phyloP scores from a whole-genome alignment of 2,329 filamentous ascomycete genomes.

The Ilyonectria destructans region DNA sequence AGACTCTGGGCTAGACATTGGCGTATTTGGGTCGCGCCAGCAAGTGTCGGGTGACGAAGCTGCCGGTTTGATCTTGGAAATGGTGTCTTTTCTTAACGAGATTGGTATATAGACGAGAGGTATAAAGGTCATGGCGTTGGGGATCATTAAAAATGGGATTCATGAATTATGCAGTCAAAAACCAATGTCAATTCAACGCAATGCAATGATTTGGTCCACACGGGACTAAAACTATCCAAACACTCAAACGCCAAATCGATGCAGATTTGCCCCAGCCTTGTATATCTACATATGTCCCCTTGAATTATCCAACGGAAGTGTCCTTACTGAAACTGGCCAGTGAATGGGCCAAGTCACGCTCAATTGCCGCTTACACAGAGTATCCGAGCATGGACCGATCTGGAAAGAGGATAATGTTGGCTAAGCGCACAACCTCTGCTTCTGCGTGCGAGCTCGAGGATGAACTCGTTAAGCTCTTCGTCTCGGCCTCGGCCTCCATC shows the following conservation, averaged over 20 bases:
- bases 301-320: not conserved
- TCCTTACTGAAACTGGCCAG: not conserved
- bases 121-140: slow-evolving; percentile 15
- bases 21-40: slow-evolving; percentile 57
- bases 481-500: slow-evolving; percentile 43
- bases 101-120: slow-evolving; percentile 19
- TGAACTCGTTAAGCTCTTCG: slow-evolving; percentile 47
- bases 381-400: slow-evolving; percentile 60
- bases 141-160: not conserved
- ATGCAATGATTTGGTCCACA: slow-evolving; percentile 13
- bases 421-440: slow-evolving; percentile 68
- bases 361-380: slow-evolving; percentile 41
- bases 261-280: slow-evolving; percentile 3
- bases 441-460: slow-evolving; percentile 59
- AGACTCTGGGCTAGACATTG: slow-evolving; percentile 55
- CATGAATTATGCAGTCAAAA: slow-evolving; percentile 10
- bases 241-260: slow-evolving; percentile 18
- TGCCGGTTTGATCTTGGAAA: slow-evolving; percentile 43
- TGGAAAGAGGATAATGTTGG: slow-evolving; percentile 72
- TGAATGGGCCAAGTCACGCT: not conserved
- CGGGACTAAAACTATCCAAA: not conserved
- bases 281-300: slow-evolving; percentile 2
- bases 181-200: slow-evolving; percentile 16
- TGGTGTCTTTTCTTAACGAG: slow-evolving; percentile 42
- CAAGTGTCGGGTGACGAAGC: slow-evolving; percentile 49